A percentile compares a stretch with the other conserved stretches of the same genome.
phyloP scores from a whole-genome alignment of 768 basidiomycete genomes.

The Agaricus subrufescens region DNA sequence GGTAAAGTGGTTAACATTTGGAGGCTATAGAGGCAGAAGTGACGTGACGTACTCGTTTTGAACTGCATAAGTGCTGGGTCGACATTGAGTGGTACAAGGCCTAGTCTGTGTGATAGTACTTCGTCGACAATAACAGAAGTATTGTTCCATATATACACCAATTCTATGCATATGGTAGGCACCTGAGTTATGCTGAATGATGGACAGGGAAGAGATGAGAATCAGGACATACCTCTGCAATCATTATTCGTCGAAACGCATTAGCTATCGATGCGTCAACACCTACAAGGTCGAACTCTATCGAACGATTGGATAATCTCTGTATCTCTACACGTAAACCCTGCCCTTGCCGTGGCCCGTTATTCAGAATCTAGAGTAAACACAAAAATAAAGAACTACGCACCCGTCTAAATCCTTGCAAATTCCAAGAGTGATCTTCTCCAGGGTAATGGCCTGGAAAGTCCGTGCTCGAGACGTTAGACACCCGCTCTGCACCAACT shows the following conservation, averaged over 20 bases:
- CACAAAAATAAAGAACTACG: slow-evolving; percentile 17
- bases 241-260: slow-evolving; percentile 86
- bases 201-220: background rate
- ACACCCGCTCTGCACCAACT: slow-evolving; percentile 64
- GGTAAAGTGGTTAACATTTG: background rate
- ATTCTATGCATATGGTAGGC: slow-evolving; percentile 86
- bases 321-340: slow-evolving; percentile 70
- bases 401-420: slow-evolving; percentile 73
- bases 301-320: slow-evolving; percentile 73
- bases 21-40: background rate
- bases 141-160: slow-evolving; percentile 92
- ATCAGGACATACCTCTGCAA: slow-evolving; percentile 72
- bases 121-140: slow-evolving; percentile 93
- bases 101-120: slow-evolving; percentile 87
- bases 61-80: slow-evolving; percentile 74
- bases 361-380: slow-evolving; percentile 12
- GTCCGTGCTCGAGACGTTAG: slow-evolving; percentile 82
- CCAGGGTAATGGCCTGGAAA: slow-evolving; percentile 86
- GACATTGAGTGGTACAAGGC: slow-evolving; percentile 83
- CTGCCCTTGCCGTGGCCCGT: slow-evolving; percentile 38
- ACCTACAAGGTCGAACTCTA: slow-evolving; percentile 94
- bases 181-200: slow-evolving; percentile 45
- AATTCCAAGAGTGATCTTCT: slow-evolving; percentile 83
- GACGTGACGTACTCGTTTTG: slow-evolving; percentile 31
- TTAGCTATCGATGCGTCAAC: slow-evolving; percentile 97